These are phyloP conservation scores for Neostapfia colusana DNA, from an alignment of 176 grass and related monocot species.

Conservation along the genomic window DNA sequence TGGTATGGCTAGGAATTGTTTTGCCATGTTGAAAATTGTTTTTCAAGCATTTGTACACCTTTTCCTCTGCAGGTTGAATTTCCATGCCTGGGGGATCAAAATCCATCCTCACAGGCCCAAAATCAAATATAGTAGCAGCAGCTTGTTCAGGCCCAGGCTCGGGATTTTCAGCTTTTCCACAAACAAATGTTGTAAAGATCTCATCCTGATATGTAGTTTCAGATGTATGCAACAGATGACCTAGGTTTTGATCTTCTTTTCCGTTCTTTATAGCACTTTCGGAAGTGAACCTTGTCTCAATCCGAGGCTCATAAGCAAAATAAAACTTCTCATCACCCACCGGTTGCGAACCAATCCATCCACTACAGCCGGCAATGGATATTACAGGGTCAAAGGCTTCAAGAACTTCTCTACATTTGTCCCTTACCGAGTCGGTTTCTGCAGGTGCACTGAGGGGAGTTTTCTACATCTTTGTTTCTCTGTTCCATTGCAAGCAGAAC, in stretches of 20 bases:
- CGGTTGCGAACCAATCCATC: slow-evolving; percentile 42
- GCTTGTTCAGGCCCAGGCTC: slow-evolving; percentile 45
- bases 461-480: slow-evolving; percentile 37
- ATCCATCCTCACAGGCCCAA: slow-evolving; percentile 56
- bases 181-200: slow-evolving; percentile 68
- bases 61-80: slow-evolving; percentile 53
- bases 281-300: slow-evolving; percentile 32
- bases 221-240: slow-evolving; percentile 23
- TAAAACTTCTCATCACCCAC: slow-evolving; percentile 56
- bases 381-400: slow-evolving; percentile 62
- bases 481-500: slow-evolving; percentile 81
- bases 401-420: slow-evolving; percentile 59
- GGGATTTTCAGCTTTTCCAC: slow-evolving; percentile 51
- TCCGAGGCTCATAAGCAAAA: slow-evolving; percentile 71
- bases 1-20: slow-evolving; percentile 69
- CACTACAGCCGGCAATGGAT: slow-evolving; percentile 55
- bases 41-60: slow-evolving; percentile 58
- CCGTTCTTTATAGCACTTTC: slow-evolving; percentile 27
- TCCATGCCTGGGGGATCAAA: slow-evolving; percentile 53
- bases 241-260: slow-evolving; percentile 37
- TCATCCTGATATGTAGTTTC: slow-evolving; percentile 39
- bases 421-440: slow-evolving; percentile 41
- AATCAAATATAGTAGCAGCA: slow-evolving; percentile 54
- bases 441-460: slow-evolving; percentile 24
- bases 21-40: slow-evolving; percentile 74